Conservation (phyloP, 768 basidiomycete genomes). For the Hemileccinum impolitum region DNA sequence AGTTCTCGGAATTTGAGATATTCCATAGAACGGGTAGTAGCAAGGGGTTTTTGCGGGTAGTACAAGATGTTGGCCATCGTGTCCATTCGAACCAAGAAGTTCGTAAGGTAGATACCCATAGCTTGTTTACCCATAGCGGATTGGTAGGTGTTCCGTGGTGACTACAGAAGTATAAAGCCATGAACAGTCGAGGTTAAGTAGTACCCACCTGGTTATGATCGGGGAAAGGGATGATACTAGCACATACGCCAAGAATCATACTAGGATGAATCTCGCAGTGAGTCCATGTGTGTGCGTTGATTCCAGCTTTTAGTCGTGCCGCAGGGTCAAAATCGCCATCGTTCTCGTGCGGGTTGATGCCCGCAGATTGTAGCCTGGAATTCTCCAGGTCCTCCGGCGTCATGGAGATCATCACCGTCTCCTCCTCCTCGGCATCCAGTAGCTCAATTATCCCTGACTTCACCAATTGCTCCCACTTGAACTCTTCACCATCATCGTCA, state of each 20-base stretch:
- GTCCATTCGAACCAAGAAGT: slow-evolving; percentile 98
- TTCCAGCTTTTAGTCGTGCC: slow-evolving; percentile 80
- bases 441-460: slow-evolving; percentile 89
- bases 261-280: slow-evolving; percentile 99
- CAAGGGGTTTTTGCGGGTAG: slow-evolving; percentile 98
- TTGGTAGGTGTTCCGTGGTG: slow-evolving; percentile 99
- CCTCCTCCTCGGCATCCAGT: slow-evolving; percentile 97
- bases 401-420: slow-evolving; percentile 99
- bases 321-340: slow-evolving; percentile 82
- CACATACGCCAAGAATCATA: slow-evolving; percentile 98
- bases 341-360: slow-evolving; percentile 54
- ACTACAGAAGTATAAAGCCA: slow-evolving; percentile 46
- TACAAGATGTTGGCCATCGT: slow-evolving; percentile 99
- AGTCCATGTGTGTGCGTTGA: slow-evolving; percentile 89
- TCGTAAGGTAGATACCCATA: slow-evolving; percentile 98
- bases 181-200: neutral
- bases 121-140: slow-evolving; percentile 99
- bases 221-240: slow-evolving; percentile 99
- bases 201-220: slow-evolving; percentile 92
- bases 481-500: slow-evolving; percentile 57
- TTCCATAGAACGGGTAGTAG: slow-evolving; percentile 98
- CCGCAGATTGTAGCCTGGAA: slow-evolving; percentile 63
- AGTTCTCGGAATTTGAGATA: slow-evolving; percentile 98
- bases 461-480: slow-evolving; percentile 82
- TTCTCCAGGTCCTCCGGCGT: slow-evolving; percentile 92